Evolutionary conservation across 2,329 filamentous ascomycete genomes (phyloP).

Genomic region (Cadophora malorum): DNA sequence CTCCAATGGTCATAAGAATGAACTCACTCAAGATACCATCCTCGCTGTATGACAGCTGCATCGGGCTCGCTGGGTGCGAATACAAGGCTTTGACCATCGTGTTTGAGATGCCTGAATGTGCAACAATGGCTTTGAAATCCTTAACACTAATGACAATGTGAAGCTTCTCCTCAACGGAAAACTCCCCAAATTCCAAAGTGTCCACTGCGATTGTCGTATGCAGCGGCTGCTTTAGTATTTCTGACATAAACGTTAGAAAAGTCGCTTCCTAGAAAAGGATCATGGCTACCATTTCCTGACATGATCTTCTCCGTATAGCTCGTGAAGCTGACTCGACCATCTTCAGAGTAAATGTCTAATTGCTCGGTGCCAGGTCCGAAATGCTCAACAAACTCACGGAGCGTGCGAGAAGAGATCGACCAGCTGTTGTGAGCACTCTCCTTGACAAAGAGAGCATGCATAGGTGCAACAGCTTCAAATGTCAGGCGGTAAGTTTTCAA

Average conservation of each 20-base stretch:
- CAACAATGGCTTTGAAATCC: conserved; percentile 80
- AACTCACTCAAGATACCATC: conserved; percentile 77
- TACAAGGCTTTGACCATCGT: conserved; percentile 72
- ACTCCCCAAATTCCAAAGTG: conserved; percentile 77
- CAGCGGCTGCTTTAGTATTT: conserved; percentile 79
- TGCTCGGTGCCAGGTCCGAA: conserved; percentile 83
- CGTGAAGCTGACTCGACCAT: conserved; percentile 74
- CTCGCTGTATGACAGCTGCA: conserved; percentile 74
- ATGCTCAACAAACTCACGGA: conserved; percentile 80
- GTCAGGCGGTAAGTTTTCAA: conserved; percentile 79
- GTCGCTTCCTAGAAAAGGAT: background rate
- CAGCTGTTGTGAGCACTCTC: conserved; percentile 71
- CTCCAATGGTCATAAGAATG: conserved; percentile 82
- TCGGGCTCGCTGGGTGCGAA: conserved; percentile 72
- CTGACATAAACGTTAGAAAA: conserved; percentile 49
- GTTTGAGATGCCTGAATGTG: conserved; percentile 73
- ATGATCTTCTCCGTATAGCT: conserved; percentile 83
- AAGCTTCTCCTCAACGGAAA: conserved; percentile 74
- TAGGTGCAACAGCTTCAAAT: conserved; percentile 75
- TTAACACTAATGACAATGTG: conserved; percentile 84
- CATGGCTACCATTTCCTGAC: conserved; percentile 64
- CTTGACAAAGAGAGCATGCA: conserved; percentile 77
- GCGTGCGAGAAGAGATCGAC: conserved; percentile 72
- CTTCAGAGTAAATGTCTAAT: conserved; percentile 77
- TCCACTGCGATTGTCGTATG: conserved; percentile 82